Conservation (phyloP, 1,284 basidiomycete species). For the Xanthoconium separans region DNA sequence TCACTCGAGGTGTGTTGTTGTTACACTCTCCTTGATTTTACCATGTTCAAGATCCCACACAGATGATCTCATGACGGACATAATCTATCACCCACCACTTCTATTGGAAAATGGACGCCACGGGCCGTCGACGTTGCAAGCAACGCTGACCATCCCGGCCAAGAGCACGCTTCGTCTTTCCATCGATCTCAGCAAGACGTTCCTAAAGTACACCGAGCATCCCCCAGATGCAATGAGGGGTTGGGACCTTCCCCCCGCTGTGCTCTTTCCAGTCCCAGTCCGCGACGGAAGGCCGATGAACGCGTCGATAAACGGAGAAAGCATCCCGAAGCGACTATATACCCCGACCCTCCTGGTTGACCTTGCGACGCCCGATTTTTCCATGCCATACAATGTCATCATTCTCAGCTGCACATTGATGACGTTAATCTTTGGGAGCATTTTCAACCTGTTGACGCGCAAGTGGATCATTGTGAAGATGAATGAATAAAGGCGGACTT, state of each 20-base stretch:
- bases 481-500: slow-evolving; percentile 11
- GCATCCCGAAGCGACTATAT: slow-evolving; percentile 54
- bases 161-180: slow-evolving; percentile 60
- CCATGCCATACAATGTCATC: slow-evolving; percentile 99
- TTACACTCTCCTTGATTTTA: neutral
- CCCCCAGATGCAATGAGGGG: slow-evolving; percentile 94
- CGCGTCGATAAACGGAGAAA: neutral
- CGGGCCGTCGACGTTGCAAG: slow-evolving; percentile 52
- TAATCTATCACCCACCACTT: slow-evolving; percentile 64
- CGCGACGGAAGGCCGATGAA: slow-evolving; percentile 1
- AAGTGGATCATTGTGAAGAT: slow-evolving; percentile 64
- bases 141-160: slow-evolving; percentile 69
- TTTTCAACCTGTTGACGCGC: slow-evolving; percentile 87
- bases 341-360: slow-evolving; percentile 83
- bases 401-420: slow-evolving; percentile 91
- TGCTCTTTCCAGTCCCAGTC: slow-evolving; percentile 54
- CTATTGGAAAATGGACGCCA: slow-evolving; percentile 47
- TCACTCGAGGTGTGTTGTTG: slow-evolving; percentile 43
- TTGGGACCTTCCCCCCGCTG: slow-evolving; percentile 86
- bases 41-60: neutral
- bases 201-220: slow-evolving; percentile 93
- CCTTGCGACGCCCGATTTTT: slow-evolving; percentile 95
- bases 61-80: slow-evolving; percentile 48
- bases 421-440: slow-evolving; percentile 90
- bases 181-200: slow-evolving; percentile 81